Evolutionary conservation across 345 rosid species (phyloP).

Genomic region (Sisymbrium altissimum): DNA sequence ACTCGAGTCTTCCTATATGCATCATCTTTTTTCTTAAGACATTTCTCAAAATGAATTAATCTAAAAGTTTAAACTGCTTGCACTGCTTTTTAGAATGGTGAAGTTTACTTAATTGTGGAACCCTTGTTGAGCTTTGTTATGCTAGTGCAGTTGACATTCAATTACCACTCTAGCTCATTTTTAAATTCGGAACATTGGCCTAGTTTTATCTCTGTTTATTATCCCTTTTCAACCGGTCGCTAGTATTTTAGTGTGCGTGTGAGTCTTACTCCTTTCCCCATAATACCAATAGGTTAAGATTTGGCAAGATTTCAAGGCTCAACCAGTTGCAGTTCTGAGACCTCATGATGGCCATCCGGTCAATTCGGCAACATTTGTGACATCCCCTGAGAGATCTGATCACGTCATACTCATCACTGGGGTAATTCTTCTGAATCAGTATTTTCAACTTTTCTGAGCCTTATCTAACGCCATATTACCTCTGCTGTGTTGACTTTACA

Average conservation of each 20-base stretch:
- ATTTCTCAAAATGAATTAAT: background rate
- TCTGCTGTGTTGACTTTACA: conserved; percentile 2
- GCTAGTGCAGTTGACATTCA: background rate
- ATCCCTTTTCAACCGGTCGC: background rate
- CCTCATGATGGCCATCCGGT: conserved; percentile 89
- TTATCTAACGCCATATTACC: background rate
- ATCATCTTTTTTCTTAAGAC: background rate
- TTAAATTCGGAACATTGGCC: background rate
- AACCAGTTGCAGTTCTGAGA: conserved; percentile 64
- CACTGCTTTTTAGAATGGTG: background rate
- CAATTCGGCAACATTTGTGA: conserved; percentile 62
- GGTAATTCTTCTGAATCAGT: conserved; percentile 40
- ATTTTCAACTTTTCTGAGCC: background rate
- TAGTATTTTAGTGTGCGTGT: background rate
- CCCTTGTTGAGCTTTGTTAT: background rate
- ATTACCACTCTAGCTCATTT: background rate
- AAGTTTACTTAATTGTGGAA: background rate
- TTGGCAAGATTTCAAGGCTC: conserved; percentile 80
- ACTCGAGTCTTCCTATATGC: background rate
- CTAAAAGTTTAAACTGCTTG: background rate
- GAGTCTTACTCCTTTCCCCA: conserved; percentile 1
- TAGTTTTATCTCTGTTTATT: background rate
- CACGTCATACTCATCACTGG: conserved; percentile 82
- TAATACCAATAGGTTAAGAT: conserved; percentile 65
- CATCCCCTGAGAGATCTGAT: conserved; percentile 70